Evolutionary conservation across 108 stramenopile genomes (phyloP).

Genomic region (Cyclotella sp.): DNA sequence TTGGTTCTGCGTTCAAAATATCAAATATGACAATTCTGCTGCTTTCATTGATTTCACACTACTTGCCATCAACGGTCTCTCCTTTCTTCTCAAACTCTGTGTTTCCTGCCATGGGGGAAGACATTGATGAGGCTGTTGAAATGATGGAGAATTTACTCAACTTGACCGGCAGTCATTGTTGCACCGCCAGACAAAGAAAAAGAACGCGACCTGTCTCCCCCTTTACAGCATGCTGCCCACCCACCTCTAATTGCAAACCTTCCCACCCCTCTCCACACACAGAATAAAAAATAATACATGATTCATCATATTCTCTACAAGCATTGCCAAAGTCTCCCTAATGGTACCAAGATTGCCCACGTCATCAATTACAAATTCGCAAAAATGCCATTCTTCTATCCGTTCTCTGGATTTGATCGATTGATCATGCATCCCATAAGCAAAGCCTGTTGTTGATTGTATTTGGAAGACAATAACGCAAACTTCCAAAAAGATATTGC

Average conservation of each 20-base stretch:
- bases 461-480: slow-evolving; percentile 79
- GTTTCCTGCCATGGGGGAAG: too few species aligned
- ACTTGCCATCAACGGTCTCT: too few species aligned
- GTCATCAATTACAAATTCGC: slow-evolving; percentile 96
- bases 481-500: slow-evolving; percentile 68
- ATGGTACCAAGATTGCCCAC: slow-evolving; percentile 86
- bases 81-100: too few species aligned
- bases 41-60: too few species aligned
- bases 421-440: slow-evolving; percentile 79
- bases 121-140: too few species aligned
- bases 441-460: slow-evolving; percentile 93
- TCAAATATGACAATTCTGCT: too few species aligned
- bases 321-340: too few species aligned
- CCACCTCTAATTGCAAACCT: slow-evolving; percentile 69
- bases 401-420: slow-evolving; percentile 77
- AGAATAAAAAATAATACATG: slow-evolving; percentile 50
- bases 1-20: too few species aligned
- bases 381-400: slow-evolving; percentile 94
- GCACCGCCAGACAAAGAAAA: not conserved
- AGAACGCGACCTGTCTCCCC: too few species aligned
- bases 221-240: slow-evolving; percentile 83
- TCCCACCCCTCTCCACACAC: too few species aligned
- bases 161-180: too few species aligned
- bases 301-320: slow-evolving; percentile 88
- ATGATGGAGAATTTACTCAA: too few species aligned